phyloP scores from a whole-genome alignment of 805 yeast genomes.

The Pichia exigua region DNA sequence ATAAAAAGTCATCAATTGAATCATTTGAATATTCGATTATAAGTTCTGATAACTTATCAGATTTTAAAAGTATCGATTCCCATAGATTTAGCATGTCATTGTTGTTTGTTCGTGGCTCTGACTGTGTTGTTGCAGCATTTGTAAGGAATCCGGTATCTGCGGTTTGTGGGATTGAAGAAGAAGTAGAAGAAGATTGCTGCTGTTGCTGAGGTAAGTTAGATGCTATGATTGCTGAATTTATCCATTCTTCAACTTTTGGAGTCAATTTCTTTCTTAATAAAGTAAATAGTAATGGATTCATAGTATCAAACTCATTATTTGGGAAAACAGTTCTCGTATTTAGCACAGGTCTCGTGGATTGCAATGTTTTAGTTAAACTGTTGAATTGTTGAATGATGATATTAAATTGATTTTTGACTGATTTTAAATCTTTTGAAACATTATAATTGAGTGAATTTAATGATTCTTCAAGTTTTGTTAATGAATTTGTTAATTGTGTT shows the following conservation, averaged over 20 bases:
- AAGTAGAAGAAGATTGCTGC: background rate
- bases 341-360: conserved; percentile 50
- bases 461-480: conserved; percentile 48
- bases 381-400: conserved; percentile 76
- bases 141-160: background rate
- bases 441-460: conserved; percentile 30
- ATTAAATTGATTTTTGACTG: conserved; percentile 76
- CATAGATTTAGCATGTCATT: background rate
- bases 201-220: background rate
- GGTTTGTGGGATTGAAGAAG: background rate
- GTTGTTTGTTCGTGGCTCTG: conserved; percentile 10
- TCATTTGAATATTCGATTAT: conserved; percentile 50
- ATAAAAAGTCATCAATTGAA: conserved; percentile 47
- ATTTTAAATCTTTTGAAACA: conserved; percentile 33
- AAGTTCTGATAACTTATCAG: conserved; percentile 65
- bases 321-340: conserved; percentile 75
- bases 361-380: conserved; percentile 65
- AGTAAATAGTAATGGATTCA: conserved; percentile 76
- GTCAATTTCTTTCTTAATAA: conserved; percentile 77
- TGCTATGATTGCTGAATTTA: conserved; percentile 22
- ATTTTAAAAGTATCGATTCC: conserved; percentile 24
- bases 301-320: conserved; percentile 75
- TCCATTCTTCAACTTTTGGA: conserved; percentile 91
- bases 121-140: conserved; percentile 6
- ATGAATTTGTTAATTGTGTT: conserved; percentile 55